Base-by-base conservation (phyloP, 2,329 filamentous ascomycete species). In the Geosmithia putterillii region DNA sequence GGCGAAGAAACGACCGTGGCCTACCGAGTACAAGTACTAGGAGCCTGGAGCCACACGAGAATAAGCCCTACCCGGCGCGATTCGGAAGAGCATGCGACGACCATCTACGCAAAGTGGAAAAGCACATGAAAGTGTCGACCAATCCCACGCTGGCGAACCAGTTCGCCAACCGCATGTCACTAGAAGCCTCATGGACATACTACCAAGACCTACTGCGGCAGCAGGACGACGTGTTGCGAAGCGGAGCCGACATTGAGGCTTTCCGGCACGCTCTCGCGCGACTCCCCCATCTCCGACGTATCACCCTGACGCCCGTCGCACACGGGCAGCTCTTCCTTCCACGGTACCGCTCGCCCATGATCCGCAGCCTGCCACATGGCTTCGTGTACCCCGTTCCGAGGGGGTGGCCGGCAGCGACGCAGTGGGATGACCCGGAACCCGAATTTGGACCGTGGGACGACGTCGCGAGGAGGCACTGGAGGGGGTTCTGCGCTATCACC, bases 291-390 rank as follows among this genome's bases (percentile, higher is more conserved):
- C 50, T 70, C 2, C 53, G 44, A 34, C 57, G 55, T 38, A 49
- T 71, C 7, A 64, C 53, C 0, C 45, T 70, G 10, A 67, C 66
- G 3, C 59, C 59, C 7, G 60, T 61, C 2, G 52, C 62, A 0
- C 65, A 69, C 46, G 62, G 62, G 0, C 49, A 52, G 36, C 45
- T 59, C 0, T 57, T 59, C 15, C 41, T 44, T 0, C 66, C 65
- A 1, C 45, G 57, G 0, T 68, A 69, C 41, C 47, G 62, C 18
- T 68, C 66, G 1, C 66, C 66, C 1, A 63, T 63, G 50, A 63
- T 66, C 25, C 62, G 64, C 5, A 54, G 34, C 59, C 42, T 43
- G 60, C 60, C 60, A 1, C 41, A 44, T 5, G 59, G 60, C 2
- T 63, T 66, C 40, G 60, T 58, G 25, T 64, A 65, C 44, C 57